phyloP scores from a whole-genome alignment of 2,329 filamentous ascomycete species.

The Lasiodiplodia citricola region DNA sequence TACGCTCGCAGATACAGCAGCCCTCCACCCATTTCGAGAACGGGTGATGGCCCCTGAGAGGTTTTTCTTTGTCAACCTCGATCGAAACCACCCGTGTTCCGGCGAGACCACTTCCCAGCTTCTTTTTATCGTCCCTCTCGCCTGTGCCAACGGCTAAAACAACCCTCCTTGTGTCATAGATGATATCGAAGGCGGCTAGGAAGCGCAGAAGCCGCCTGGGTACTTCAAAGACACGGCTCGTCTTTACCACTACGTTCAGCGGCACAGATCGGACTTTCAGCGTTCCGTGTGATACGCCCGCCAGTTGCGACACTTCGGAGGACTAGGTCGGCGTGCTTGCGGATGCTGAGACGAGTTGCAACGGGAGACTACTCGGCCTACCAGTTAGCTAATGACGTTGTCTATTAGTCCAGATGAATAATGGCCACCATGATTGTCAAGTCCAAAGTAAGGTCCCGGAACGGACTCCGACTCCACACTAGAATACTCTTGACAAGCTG shows the following conservation, averaged over 20 bases:
- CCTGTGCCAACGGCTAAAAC: not conserved
- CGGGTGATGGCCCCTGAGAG: not conserved
- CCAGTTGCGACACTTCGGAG: not conserved
- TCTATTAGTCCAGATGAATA: not conserved
- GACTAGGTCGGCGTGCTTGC: not conserved
- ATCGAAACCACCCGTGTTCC: not conserved
- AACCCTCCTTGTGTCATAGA: not conserved
- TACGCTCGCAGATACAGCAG: not conserved
- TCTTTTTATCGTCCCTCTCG: not conserved
- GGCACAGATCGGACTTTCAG: not conserved
- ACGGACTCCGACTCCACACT: not conserved
- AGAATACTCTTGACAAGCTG: not conserved
- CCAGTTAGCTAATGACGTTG: not conserved
- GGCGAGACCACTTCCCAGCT: not conserved
- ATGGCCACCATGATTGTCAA: not conserved
- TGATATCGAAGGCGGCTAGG: not conserved
- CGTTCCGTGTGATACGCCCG: not conserved
- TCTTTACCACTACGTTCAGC: not conserved
- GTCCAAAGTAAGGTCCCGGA: not conserved
- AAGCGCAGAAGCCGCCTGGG: not conserved
- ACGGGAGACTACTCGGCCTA: not conserved
- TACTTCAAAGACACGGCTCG: not conserved
- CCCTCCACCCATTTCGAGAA: not conserved
- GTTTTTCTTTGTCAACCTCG: not conserved
- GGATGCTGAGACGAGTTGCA: not conserved